Evolutionary conservation across 2,329 filamentous ascomycete species (phyloP).

Genomic region (Ophiocordyceps camponoti-floridani): DNA sequence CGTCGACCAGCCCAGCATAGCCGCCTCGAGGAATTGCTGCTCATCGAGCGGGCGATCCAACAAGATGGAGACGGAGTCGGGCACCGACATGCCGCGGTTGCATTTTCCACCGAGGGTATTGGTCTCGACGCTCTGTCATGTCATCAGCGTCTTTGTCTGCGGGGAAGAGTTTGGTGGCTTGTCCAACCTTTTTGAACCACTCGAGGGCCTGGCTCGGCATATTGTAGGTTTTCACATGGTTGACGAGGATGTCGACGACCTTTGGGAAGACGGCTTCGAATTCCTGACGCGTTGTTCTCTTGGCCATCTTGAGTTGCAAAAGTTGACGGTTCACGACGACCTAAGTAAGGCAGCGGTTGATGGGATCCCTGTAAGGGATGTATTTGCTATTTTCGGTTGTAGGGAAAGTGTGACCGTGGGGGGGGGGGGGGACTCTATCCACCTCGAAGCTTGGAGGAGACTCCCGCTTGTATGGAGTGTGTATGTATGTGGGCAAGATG

Average conservation of each 20-base stretch:
- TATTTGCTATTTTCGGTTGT: too few species aligned
- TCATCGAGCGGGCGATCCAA: slow-evolving; percentile 52
- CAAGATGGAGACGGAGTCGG: slow-evolving; percentile 74
- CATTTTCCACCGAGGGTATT: slow-evolving; percentile 93
- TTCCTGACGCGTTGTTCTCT: slow-evolving; percentile 63
- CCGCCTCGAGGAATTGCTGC: slow-evolving; percentile 75
- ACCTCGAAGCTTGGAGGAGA: background rate
- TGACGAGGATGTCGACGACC: slow-evolving; percentile 65
- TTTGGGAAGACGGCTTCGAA: slow-evolving; percentile 85
- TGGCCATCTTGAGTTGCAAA: slow-evolving; percentile 27
- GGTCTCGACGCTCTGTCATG: slow-evolving; percentile 52
- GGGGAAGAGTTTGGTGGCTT: background rate
- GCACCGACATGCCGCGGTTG: slow-evolving; percentile 96
- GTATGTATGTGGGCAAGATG: background rate
- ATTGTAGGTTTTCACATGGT: slow-evolving; percentile 65
- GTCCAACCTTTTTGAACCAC: slow-evolving; percentile 67
- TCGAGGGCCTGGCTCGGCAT: slow-evolving; percentile 62
- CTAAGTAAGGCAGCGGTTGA: background rate
- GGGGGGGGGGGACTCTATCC: too few species aligned
- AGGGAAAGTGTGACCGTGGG: too few species aligned
- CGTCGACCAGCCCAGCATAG: slow-evolving; percentile 89
- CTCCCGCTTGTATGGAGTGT: background rate
- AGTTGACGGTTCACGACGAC: background rate
- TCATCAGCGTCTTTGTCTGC: background rate
- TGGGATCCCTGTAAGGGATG: background rate